Conservation (phyloP, 306 rosid genomes). For the Myrica gale region DNA sequence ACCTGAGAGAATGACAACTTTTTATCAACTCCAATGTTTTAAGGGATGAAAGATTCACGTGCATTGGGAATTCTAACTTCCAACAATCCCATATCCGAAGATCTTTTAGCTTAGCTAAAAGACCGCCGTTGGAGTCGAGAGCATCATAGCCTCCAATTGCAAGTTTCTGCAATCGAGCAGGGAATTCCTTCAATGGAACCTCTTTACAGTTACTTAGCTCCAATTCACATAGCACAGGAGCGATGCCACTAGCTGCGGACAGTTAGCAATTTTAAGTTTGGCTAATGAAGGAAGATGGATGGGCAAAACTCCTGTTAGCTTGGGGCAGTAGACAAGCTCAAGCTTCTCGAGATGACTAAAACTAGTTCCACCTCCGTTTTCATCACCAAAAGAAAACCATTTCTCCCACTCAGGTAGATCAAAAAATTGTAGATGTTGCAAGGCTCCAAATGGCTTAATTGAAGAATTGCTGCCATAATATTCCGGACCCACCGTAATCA, state of each 20-base stretch:
- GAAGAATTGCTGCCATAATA: constrained; percentile 7
- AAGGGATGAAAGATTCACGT: not conserved
- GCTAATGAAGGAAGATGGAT: not conserved
- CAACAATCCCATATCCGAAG: not conserved
- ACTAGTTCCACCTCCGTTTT: not conserved
- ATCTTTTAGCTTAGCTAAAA: not conserved
- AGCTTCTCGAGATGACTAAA: constrained; percentile 6
- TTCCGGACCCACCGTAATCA: not conserved
- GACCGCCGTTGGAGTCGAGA: not conserved
- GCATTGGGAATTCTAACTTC: constrained; percentile 7
- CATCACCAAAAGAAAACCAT: not conserved
- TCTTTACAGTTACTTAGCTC: not conserved
- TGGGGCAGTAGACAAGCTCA: rapidly evolving
- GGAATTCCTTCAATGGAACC: not conserved
- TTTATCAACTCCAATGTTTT: not conserved
- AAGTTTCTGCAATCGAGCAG: not conserved
- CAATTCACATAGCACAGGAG: not conserved
- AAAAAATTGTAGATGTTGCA: not conserved
- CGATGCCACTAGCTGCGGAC: not conserved
- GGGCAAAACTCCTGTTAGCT: not conserved
- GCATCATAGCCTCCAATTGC: constrained; percentile 1
- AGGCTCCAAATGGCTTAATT: constrained; percentile 2
- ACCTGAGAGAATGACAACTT: constrained; percentile 16
- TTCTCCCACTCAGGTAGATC: not conserved
- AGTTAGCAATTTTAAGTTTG: not conserved